Evolutionary conservation across 2,329 filamentous ascomycete genomes (phyloP).

Genomic region (Aspergillus texensis): DNA sequence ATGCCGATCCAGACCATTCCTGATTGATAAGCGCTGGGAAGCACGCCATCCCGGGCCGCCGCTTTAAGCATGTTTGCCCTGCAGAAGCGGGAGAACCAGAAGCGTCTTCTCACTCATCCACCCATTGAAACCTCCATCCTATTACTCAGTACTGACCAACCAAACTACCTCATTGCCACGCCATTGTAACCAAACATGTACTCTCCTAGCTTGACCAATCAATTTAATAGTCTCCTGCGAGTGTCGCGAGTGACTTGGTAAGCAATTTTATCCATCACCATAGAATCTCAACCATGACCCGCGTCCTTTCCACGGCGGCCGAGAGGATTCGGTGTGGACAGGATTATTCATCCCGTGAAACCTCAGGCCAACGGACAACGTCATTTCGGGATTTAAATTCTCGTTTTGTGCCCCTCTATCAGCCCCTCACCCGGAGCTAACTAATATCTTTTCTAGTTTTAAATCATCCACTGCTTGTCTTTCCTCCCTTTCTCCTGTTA

Average conservation of each 20-base stretch:
- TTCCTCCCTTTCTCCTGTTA: slow-evolving; percentile 18
- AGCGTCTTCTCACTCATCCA: slow-evolving; percentile 19
- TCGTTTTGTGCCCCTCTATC: slow-evolving; percentile 27
- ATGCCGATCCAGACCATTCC: slow-evolving; percentile 26
- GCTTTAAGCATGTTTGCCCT: slow-evolving; percentile 9
- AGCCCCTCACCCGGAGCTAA: slow-evolving; percentile 28
- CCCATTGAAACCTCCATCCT: not conserved
- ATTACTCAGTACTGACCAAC: not conserved
- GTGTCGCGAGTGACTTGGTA: slow-evolving; percentile 19
- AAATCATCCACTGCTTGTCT: slow-evolving; percentile 31
- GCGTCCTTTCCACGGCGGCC: slow-evolving; percentile 9
- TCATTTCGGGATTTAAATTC: slow-evolving; percentile 25
- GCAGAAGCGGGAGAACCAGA: slow-evolving; percentile 2
- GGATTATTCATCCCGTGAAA: slow-evolving; percentile 32
- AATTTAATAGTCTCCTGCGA: slow-evolving; percentile 10
- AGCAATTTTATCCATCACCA: slow-evolving; percentile 8
- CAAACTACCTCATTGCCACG: not conserved
- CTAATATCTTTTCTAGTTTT: slow-evolving; percentile 23
- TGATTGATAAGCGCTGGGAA: slow-evolving; percentile 36
- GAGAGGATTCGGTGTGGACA: slow-evolving; percentile 7
- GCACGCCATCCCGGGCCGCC: slow-evolving; percentile 34
- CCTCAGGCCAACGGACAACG: slow-evolving; percentile 32
- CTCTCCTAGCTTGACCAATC: slow-evolving; percentile 18
- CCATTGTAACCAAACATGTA: slow-evolving; percentile 17
- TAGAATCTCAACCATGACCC: slow-evolving; percentile 2